A percentile compares a stretch with the other conserved stretches of the same genome.
Conservation (phyloP, 352 stramenopile genomes). For the Globisporangium acanthophoron region DNA sequence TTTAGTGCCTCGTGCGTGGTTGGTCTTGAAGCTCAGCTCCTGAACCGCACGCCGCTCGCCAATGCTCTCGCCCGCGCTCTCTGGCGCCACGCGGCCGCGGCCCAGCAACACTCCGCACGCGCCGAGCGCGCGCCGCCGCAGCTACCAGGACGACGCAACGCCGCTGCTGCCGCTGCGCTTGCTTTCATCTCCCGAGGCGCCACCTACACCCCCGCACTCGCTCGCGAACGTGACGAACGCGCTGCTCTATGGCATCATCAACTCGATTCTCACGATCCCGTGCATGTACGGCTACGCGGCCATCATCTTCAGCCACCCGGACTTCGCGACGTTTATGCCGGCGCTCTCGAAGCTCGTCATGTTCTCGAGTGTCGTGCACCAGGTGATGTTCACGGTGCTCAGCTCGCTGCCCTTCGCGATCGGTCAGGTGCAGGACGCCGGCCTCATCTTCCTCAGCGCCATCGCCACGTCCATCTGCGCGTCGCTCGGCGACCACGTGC, state of each 20-base stretch:
- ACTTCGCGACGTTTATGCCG: conserved; percentile 86
- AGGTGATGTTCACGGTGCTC: conserved; percentile 84
- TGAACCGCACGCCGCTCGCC: neutral
- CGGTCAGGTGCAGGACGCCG: conserved; percentile 97
- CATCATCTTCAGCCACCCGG: conserved; percentile 93
- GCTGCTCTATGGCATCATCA: conserved; percentile 88
- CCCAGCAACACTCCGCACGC: conserved; percentile 28
- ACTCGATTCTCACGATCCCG: conserved; percentile 92
- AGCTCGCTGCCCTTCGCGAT: conserved; percentile 96
- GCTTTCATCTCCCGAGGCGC: conserved; percentile 1
- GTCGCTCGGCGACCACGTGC: conserved; percentile 54
- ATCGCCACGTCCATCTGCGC: conserved; percentile 92
- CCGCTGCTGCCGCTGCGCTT: conserved; percentile 21
- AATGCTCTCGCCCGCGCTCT: conserved; percentile 67
- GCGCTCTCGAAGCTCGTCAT: conserved; percentile 95
- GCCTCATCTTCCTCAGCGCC: conserved; percentile 96
- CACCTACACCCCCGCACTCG: neutral
- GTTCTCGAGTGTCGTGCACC: conserved; percentile 94
- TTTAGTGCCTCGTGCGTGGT: too few relatives aligned
- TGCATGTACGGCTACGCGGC: conserved; percentile 94
- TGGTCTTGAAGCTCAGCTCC: neutral
- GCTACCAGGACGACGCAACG: conserved; percentile 23
- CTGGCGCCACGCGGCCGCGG: conserved; percentile 41
- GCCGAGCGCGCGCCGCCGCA: conserved; percentile 16
- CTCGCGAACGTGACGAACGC: conserved; percentile 52